A percentile compares a stretch with the other conserved stretches of the same genome.
These are phyloP conservation scores for Phyllosticta citriasiana DNA, from an alignment of 2,329 filamentous ascomycete species.

Conservation along the genomic window DNA sequence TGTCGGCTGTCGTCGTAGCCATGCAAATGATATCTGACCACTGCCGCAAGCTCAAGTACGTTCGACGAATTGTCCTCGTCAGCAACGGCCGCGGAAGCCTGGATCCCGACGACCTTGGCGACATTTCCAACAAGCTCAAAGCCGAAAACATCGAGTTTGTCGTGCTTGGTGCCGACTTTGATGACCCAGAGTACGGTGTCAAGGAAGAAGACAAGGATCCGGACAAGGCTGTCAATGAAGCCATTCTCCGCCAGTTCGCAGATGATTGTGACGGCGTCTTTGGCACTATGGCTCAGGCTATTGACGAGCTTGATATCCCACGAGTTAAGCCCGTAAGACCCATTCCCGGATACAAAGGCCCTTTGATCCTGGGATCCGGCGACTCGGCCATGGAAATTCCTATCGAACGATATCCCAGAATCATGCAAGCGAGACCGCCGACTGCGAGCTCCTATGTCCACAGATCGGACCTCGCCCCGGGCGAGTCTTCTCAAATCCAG, in stretches of 20 bases:
- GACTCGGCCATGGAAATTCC: constrained; percentile 69
- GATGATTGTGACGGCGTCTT: constrained; percentile 57
- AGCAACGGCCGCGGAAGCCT: constrained; percentile 71
- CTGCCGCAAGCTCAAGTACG: constrained; percentile 53
- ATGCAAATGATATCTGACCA: constrained; percentile 74
- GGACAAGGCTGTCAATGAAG: constrained; percentile 59
- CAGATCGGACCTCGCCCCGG: constrained; percentile 32
- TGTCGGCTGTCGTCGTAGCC: constrained; percentile 79
- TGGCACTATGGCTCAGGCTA: constrained; percentile 78
- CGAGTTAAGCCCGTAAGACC: constrained; percentile 66
- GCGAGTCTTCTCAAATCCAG: constrained; percentile 41
- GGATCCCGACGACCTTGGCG: constrained; percentile 58
- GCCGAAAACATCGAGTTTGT: constrained; percentile 67
- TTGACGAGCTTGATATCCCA: constrained; percentile 69
- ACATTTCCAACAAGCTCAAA: constrained; percentile 65
- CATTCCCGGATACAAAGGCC: constrained; percentile 68
- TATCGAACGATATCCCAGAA: constrained; percentile 84
- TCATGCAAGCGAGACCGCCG: constrained; percentile 63
- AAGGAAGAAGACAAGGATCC: constrained; percentile 59
- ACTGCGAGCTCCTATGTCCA: constrained; percentile 68
- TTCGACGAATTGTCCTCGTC: constrained; percentile 58
- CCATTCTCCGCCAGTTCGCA: constrained; percentile 52
- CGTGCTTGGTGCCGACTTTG: constrained; percentile 83
- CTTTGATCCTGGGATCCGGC: constrained; percentile 68
- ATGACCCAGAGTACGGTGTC: constrained; percentile 78